Base-by-base conservation (phyloP, 2,329 filamentous ascomycete species). In the Aspergillus pseudonomiae region DNA sequence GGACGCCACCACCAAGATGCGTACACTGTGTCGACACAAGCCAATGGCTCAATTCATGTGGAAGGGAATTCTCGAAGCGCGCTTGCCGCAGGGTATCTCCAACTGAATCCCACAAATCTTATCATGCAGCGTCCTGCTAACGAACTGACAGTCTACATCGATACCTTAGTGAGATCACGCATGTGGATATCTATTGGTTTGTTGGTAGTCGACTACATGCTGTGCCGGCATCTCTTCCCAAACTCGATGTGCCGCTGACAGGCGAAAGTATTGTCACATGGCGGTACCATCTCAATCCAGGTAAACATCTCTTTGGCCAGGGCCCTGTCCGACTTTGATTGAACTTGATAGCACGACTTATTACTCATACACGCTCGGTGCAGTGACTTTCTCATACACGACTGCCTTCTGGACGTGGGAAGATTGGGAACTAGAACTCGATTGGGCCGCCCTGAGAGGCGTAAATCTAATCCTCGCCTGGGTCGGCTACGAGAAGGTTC, bases 351-450 rank as follows among this genome's bases (percentile, higher is more conserved):
- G 9, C 2, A 9, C 16, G 10, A 4, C 5, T 3, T 7, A 9
- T 7, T 55, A 11, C 48, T 52, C 16, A 52, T 21, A 7, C 1
- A 11, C 6, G 2, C 1, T 34, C 19, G 1, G 1, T 19, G 1
- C 19, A 79, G 83, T 85, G 1, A 85, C 83, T 0, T 84, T 84
- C 68, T 84, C 81, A 1, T 85, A 85, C 66, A 83, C 82, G 3
- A 73, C 78, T 4, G 78, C 82, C 0, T 85, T 84, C 70, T 85
- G 82, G 82, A 73, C 72, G n/a, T 85, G 83, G 83, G 73, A 81
- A 43, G 83, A 85, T 53, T 85, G 83, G 83, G 83, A 85, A 69
- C 71, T 79, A 3, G 75, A 85, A 64, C 77, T 85, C 6, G 83
- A 85, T 69, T 85, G 83, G 83, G 75, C 84, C 61, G 83, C 83